Conservation (phyloP, 2,329 filamentous ascomycete genomes). For the Colletotrichum tamarilloi region DNA sequence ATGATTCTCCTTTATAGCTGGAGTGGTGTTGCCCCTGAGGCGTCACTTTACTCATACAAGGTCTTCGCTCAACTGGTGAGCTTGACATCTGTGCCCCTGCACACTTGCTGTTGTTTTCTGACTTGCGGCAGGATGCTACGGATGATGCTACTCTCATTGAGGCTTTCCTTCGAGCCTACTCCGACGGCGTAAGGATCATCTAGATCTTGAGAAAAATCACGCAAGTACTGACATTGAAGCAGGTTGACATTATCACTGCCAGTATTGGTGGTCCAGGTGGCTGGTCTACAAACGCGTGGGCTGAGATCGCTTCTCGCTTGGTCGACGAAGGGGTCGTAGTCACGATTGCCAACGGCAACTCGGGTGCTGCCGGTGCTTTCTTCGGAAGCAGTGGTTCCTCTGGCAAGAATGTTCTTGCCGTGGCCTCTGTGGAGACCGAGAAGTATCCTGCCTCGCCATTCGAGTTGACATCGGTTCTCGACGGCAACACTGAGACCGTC, state of each 20-base stretch:
- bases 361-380: constrained; percentile 60
- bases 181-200: constrained; percentile 42
- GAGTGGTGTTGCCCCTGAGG: constrained; percentile 44
- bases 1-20: constrained; percentile 12
- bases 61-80: constrained; percentile 39
- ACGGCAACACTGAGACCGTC: constrained; percentile 33
- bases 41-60: constrained; percentile 43
- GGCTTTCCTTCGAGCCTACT: constrained; percentile 48
- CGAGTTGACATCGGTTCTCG: constrained; percentile 44
- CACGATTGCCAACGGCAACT: constrained; percentile 63
- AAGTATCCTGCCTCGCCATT: constrained; percentile 42
- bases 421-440: constrained; percentile 53
- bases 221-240: not conserved
- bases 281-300: constrained; percentile 48
- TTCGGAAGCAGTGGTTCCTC: constrained; percentile 53
- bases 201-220: not conserved
- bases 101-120: not conserved
- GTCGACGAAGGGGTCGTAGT: constrained; percentile 60
- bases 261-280: constrained; percentile 53
- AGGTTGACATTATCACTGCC: constrained; percentile 53
- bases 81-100: not conserved
- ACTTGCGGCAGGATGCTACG: constrained; percentile 35
- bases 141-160: constrained; percentile 52
- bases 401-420: constrained; percentile 53
- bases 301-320: constrained; percentile 52